Conservation (phyloP, 192 early-diverging fungal genomes). For the Gamsiella multidivaricata region DNA sequence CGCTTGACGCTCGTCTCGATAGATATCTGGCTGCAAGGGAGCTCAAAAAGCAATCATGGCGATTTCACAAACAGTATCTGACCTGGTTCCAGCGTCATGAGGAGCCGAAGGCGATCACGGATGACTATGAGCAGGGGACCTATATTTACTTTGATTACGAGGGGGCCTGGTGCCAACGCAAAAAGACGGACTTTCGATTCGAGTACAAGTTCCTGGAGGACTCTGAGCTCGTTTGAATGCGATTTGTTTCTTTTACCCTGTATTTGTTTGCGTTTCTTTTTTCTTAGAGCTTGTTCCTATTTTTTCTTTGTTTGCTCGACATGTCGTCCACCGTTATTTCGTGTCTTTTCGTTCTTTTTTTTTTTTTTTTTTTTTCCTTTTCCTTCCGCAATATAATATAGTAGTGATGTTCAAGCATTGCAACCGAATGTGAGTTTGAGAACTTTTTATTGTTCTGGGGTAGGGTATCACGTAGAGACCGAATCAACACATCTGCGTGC, state of each 20-base stretch:
- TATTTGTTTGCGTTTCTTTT: too few relatives aligned
- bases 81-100: slow-evolving; percentile 99
- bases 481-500: too few relatives aligned
- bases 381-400: too few relatives aligned
- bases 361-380: too few relatives aligned
- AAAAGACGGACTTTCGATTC: slow-evolving; percentile 96
- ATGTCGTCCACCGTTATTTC: too few relatives aligned
- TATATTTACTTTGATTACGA: slow-evolving; percentile 99
- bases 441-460: too few relatives aligned
- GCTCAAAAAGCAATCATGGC: slow-evolving; percentile 96
- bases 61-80: slow-evolving; percentile 97
- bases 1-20: not conserved
- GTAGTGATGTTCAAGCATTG: too few relatives aligned
- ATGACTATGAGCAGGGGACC: slow-evolving; percentile 97
- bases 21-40: slow-evolving; percentile 94
- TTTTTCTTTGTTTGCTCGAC: too few relatives aligned
- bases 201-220: slow-evolving; percentile 92
- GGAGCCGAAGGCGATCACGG: slow-evolving; percentile 94
- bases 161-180: slow-evolving; percentile 95
- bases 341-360: too few relatives aligned
- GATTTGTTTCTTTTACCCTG: not conserved
- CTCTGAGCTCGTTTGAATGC: slow-evolving; percentile 70
- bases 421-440: too few relatives aligned
- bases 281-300: too few relatives aligned
- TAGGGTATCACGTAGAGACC: too few relatives aligned